Evolutionary conservation across 176 grass and related monocot species (phyloP), one percentile per base, ranked within the genome.

Genomic region (Eremochloa ophiuroides): DNA sequence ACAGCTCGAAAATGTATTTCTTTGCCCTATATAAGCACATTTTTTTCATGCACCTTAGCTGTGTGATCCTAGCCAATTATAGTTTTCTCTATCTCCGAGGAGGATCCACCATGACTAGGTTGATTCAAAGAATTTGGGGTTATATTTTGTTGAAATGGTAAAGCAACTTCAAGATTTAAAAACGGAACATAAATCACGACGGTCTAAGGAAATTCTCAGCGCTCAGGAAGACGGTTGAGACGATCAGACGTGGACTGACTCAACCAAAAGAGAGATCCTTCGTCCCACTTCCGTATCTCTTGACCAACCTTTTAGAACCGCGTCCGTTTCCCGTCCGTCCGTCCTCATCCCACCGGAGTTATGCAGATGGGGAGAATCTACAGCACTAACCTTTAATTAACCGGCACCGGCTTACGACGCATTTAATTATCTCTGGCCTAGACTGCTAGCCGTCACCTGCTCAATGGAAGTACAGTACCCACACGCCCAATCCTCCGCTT

Each of bases 251-350:
- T 33, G 26, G 43, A 29, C 55, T 35, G 41, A 43, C 8, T 33
- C 22, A 38, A 58, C 34, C 27, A 83, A 88, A 20, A 43, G 22
- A 10, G 35, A 79, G 75, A 83, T 77, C 60, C 69, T 73, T 66
- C 9, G 25, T 8, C 23, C 34, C 3, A 1, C 63, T 76, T 1
- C 74, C 86, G 86, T 88, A 79, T 79, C 80, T 79, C 80, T 88
- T 83, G 75, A 73, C 74, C 46, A 25, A 16, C 80, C 34, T 35
- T 62, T 79, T 83, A 1, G 70, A 37, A 22, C 55, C 23, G 2
- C 46, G 62, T 48, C 63, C 58, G n/a, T n/a, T n/a, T n/a, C n/a
- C n/a, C n/a, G n/a, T n/a, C n/a, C n/a, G n/a, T n/a, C n/a, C n/a
- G n/a, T n/a, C n/a, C 34, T 16, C 74, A 20, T 28, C 26, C n/a